Evolutionary conservation across 202 grass and related monocot genomes (phyloP), one percentile per base, ranked within the genome.

Genomic region (Brachypodium distachyon): DNA sequence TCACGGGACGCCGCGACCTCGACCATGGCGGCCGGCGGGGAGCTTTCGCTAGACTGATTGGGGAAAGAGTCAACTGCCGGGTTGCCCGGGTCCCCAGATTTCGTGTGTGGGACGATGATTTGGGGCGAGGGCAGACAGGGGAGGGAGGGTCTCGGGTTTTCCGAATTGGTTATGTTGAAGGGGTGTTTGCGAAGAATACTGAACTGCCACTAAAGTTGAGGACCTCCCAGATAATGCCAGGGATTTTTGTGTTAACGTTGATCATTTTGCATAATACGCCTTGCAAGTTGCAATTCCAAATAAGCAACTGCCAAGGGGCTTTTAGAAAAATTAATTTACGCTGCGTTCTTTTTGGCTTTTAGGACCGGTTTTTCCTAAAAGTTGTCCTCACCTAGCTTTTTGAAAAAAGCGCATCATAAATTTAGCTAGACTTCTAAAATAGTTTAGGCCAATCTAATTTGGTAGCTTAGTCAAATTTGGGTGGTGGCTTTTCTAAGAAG

Each of bases 21-120:
- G 4, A 33, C 81, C 86, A 88, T 88, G 53, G 48, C 23, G 28
- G 22, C 47, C 75, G 61, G 60, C 5, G 41, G 12, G 57, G 38
- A 31, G 46, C 16, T 49, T 34, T 7, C 19, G 27, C 4, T 57
- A 3, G 10, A 58, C 9, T 29, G 77, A 68, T 70, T 70, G 4
- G 74, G 25, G 48, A 44, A 42, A 21, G 43, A 33, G 64, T 26
- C 33, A 48, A 41, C 52, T 58, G 49, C 28, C 63, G 56, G 56
- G 28, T 29, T 60, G 56, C 14, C 14, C 64, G 37, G 17, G 11
- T 14, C 7, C 25, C 8, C 11, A 14, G 6, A n/a, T 16, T 73
- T 26, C 10, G 32, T n/a, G 37, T 9, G 5, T 23, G 29, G n/a
- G n/a, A n/a, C 25, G 73, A 48, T 52, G 72, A 82, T 36, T 82